Base-by-base conservation (phyloP, 306 rosid genomes). In the Senna siamea region DNA sequence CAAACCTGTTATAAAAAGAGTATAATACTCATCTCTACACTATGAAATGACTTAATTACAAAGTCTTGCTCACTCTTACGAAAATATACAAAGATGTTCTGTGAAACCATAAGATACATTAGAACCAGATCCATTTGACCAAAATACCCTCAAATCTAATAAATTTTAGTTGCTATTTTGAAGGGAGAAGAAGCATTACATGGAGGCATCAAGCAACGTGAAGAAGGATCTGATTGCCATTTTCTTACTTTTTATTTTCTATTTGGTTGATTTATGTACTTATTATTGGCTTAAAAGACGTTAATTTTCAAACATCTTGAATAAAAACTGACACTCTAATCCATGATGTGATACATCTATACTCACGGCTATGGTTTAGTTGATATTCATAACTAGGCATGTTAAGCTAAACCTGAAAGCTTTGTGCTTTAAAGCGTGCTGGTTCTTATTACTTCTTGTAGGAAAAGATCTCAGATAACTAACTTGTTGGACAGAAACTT, bases 401-500 rank as follows among this genome's bases (percentile, higher is more conserved):
- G 63, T 54, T 40, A 54, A 43, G 63, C 56, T 0, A 63, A 64
- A 51, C 35, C 28, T 70, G 26, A 63, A 64, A 54, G 37, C 51
- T 46, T 46, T 41, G 19, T 51, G 52, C 18, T 65, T 66, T 35
- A 23, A 2, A 51, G 46, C 43, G 17, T 51, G 35, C 48, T 59
- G 23, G 52, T 19, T 51, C 17, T 67, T 20, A 18, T 40, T 40
- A 66, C 23, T 81, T 51, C 20, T 30, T 57, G 7, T 72, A n/a
- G 51, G 19, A 28, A 50, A 65, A 2, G 32, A 20, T 77, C 66
- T 66, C 41, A 69, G 51, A 38, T 38, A 20, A 40, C 35, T 53
- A 43, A 55, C 35, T 26, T 82, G 70, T 22, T 70, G 11, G 62
- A 66, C 83, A 84, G 87, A 87, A 86, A 65, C 76, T 85, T 70